A percentile compares a stretch with the other conserved stretches of the same genome.
Evolutionary conservation across 75 land plant species (phyloP).

Genomic region (Gnetum montanum): DNA sequence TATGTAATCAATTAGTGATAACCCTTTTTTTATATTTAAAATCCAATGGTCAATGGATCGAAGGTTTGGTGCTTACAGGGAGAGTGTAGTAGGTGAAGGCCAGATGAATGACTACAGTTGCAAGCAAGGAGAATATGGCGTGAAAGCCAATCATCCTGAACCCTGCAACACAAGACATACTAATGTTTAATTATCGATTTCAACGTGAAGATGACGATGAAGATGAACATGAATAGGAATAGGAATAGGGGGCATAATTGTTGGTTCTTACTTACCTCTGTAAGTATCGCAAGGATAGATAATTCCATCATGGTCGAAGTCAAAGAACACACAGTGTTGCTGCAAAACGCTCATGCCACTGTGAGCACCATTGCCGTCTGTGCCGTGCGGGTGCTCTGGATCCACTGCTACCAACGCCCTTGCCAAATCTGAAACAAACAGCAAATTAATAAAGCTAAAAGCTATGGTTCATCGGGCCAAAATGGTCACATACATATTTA

Average conservation of each 20-base stretch:
- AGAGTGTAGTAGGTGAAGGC: conserved; percentile 50
- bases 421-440: not conserved
- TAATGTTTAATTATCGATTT: too few species aligned
- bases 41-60: too few species aligned
- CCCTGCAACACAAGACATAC: conserved; percentile 20
- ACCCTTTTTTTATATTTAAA: too few species aligned
- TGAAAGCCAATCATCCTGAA: conserved; percentile 55
- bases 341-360: not conserved
- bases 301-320: conserved; percentile 43
- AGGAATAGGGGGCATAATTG: too few species aligned
- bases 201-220: too few species aligned
- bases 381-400: not conserved
- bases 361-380: not conserved
- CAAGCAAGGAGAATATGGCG: conserved; percentile 20
- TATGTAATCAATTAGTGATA: not conserved
- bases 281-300: conserved; percentile 31
- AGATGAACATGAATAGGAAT: too few species aligned
- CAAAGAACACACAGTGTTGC: conserved; percentile 56
- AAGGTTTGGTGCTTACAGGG: conserved; percentile 66
- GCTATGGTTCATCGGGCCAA: not conserved
- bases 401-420: not conserved
- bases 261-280: too few species aligned
- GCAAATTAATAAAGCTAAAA: not conserved
- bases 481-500: not conserved
- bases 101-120: conserved; percentile 41